phyloP scores from a whole-genome alignment of 140 eudicot species.

The Anethum foeniculum region DNA sequence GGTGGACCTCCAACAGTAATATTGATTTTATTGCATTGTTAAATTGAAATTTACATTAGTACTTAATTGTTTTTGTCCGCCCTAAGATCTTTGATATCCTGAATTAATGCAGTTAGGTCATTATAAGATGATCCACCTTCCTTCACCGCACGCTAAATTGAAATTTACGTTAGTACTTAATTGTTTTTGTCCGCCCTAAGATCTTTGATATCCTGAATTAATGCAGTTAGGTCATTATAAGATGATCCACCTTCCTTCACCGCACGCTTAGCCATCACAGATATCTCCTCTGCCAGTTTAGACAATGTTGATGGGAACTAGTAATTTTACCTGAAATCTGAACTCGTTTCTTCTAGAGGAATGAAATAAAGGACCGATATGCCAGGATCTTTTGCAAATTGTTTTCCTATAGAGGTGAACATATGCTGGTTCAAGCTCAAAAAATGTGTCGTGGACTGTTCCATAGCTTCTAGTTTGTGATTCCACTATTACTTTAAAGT shows the following conservation, averaged over 20 bases:
- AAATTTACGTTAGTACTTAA: no score
- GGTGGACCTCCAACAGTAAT: no score
- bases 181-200: no score
- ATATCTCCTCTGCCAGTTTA: background rate
- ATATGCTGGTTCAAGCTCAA: background rate
- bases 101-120: background rate
- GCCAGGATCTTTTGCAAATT: background rate
- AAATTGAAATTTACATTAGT: no score
- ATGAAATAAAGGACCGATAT: conserved; percentile 6
- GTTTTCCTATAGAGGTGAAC: background rate
- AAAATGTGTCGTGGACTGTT: background rate
- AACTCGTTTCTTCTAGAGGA: background rate
- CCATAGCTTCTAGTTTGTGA: background rate
- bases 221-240: background rate
- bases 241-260: background rate
- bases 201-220: background rate
- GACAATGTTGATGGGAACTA: background rate
- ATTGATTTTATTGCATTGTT: no score
- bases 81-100: conserved; percentile 21
- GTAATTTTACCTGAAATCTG: background rate
- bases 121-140: background rate
- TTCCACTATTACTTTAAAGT: background rate
- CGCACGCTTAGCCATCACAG: background rate
- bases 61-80: no score
- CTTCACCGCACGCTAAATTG: background rate